Evolutionary conservation across 345 rosid genomes (phyloP).

Genomic region (Mallotus nudiflorus): DNA sequence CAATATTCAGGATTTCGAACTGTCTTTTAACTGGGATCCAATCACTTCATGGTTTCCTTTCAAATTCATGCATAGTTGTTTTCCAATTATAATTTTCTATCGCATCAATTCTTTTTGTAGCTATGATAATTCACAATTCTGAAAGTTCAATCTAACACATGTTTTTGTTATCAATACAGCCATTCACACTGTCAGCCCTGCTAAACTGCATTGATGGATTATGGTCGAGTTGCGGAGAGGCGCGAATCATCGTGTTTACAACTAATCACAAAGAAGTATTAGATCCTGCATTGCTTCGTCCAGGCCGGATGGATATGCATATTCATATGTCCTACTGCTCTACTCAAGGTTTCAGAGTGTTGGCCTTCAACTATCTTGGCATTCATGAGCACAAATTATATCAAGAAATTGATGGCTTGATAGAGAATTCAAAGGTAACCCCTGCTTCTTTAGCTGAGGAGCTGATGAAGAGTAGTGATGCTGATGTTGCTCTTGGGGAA

Average conservation of each 20-base stretch:
- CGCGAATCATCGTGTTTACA: constrained; percentile 20
- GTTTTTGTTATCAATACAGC: too few species aligned
- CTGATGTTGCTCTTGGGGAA: constrained; percentile 37
- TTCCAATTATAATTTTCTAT: too few species aligned
- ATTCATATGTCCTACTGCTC: constrained; percentile 45
- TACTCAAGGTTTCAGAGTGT: constrained; percentile 38
- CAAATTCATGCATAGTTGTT: too few species aligned
- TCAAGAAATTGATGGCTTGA: constrained; percentile 34
- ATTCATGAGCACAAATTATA: constrained; percentile 30
- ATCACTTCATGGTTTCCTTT: too few species aligned
- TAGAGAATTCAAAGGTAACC: constrained; percentile 36
- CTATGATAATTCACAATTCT: too few species aligned
- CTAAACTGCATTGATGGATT: constrained; percentile 7
- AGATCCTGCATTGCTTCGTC: constrained; percentile 31
- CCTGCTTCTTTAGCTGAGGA: constrained; percentile 25
- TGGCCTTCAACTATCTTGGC: constrained; percentile 44
- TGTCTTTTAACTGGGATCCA: too few species aligned
- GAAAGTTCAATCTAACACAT: too few species aligned
- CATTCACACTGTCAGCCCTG: neutral
- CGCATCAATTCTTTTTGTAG: too few species aligned
- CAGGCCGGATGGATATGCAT: constrained; percentile 30
- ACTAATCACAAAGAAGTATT: constrained; percentile 29
- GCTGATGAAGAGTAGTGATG: constrained; percentile 46
- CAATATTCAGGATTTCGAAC: too few species aligned
- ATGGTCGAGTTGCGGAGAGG: constrained; percentile 10